Base-by-base conservation (phyloP, 2,329 filamentous ascomycete species). In the Mariannaea sp. region DNA sequence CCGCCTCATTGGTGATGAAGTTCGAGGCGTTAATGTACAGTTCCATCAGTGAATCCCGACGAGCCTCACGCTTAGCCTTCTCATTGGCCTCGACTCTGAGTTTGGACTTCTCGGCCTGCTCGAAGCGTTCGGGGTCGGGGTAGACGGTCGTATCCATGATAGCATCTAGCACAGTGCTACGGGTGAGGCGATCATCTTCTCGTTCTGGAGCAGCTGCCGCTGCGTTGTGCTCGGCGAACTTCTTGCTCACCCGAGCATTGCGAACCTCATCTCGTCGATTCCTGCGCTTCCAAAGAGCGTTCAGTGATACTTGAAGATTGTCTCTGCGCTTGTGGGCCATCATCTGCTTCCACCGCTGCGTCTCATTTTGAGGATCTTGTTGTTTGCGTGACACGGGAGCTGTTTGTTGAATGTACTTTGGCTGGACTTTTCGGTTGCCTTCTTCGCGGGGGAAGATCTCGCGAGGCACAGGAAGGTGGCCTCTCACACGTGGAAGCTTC, bases 11-110 rank as follows among this genome's bases (percentile, higher is more conserved):
- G 14, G 91, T 86, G 68, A 99, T 97, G 75, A 97, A 99, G 32
- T 84, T 78, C 20, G 88, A 83, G 5, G 94, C 92, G 64, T 92
- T 89, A 75, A 94, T 89, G 75, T 99, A 99, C 10, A 99, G 81
- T 53, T 90, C 86, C 73, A 96, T 90, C 24, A 99, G 75, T 13
- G 87, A 82, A 60, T 93, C 84, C 56, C 83, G 80, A 44, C 88
- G 83, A 47, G 80, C 78, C 53, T 85, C 79, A 36, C 79, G 77
- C 68, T 85, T 85, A 8, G 61, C 42, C 12, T 71, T 71, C 12
- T 77, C 75, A 38, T 72, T 74, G 42, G 36, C 36, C 10, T 39
- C 36, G 10, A 39, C 36, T 22, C 12, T 22, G 20, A 39, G 36
- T 39, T 39, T 39, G 5, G 76, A 76, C 40, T 68, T 72, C 22